Evolutionary conservation across 2,329 filamentous ascomycete species (phyloP), one percentile per base, ranked within the genome.

Genomic region (Helotiales sp.): DNA sequence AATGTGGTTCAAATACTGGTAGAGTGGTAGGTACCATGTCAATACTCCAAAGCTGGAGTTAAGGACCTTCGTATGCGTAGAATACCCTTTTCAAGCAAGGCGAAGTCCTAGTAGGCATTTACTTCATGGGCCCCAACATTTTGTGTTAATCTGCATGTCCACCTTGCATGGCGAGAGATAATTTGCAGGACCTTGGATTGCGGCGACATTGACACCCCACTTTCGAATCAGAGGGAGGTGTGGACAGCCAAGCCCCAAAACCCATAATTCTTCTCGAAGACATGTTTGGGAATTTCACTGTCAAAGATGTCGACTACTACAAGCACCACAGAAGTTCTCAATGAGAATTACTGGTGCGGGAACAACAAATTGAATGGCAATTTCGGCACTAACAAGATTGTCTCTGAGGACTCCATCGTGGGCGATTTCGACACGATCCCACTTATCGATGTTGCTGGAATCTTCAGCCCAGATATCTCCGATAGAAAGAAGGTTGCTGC

Each of bases 371-470:
- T 31, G n/a, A 31, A 29, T 15, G 44, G 44, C 13, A 29, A 12
- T 22, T 52, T 52, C n/a, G 50, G 50, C 17, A 30, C 50, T 19
- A 30, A 19, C 6, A 34, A n/a, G 4, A 19, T 17, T 24, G 9
- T 25, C 8, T 36, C 42, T 8, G 30, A 53, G 29, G 38, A 52
- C 25, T 36, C 54, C 17, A 52, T 57, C 3, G 47, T 51, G 6
- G 47, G 54, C 2, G 24, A 54, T 33, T 63, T 64, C 52, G 58
- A 74, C 36, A 70, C 73, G 40, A 75, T 75, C 19, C 74, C 74
- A 1, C 49, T 75, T 27, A 71, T 76, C 40, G 73, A 76, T 48
- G 55, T 75, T 12, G 56, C 65, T 3, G 49, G 59, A 2, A 71
- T 64, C 3, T 62, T 74, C 24, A 63, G 71, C 52, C 60, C 65